These are phyloP conservation scores for Syzygium aqueum DNA, from an alignment of 345 rosid species.

Conservation along the genomic window DNA sequence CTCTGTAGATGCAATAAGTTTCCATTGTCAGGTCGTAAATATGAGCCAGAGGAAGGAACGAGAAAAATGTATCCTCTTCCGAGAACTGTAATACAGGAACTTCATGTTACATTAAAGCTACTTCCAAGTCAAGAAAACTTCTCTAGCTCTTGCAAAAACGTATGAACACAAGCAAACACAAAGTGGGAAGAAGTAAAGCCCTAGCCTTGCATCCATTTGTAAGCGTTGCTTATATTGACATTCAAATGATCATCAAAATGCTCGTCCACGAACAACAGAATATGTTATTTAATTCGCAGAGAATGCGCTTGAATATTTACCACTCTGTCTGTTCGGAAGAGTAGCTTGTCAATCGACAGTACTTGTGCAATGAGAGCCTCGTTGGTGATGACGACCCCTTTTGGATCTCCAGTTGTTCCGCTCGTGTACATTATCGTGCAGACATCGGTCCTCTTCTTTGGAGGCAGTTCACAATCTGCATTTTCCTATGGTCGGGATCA, in stretches of 20 bases:
- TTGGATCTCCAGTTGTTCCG: constrained; percentile 98
- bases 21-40: constrained; percentile 81
- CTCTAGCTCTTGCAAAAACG: not conserved
- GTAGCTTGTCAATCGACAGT: constrained; percentile 62
- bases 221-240: not conserved
- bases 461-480: constrained; percentile 49
- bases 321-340: constrained; percentile 49
- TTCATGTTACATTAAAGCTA: not conserved
- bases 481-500: constrained; percentile 33
- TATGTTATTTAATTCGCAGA: not conserved
- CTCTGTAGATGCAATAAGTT: constrained; percentile 62
- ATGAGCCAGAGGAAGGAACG: constrained; percentile 93
- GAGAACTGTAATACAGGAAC: constrained; percentile 33
- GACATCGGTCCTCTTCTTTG: constrained; percentile 51
- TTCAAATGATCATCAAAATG: not conserved
- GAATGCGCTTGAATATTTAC: constrained; percentile 12
- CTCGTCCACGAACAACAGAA: not conserved
- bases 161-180: not conserved
- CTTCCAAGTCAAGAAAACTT: not conserved
- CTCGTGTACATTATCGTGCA: constrained; percentile 97
- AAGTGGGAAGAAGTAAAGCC: not conserved
- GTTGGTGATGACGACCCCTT: constrained; percentile 76
- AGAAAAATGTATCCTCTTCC: constrained; percentile 76
- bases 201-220: not conserved
- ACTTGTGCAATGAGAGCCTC: constrained; percentile 62